Evolutionary conservation across 2,329 filamentous ascomycete species (phyloP), one percentile per base, ranked within the genome.

Genomic region (Talaromyces islandicus): DNA sequence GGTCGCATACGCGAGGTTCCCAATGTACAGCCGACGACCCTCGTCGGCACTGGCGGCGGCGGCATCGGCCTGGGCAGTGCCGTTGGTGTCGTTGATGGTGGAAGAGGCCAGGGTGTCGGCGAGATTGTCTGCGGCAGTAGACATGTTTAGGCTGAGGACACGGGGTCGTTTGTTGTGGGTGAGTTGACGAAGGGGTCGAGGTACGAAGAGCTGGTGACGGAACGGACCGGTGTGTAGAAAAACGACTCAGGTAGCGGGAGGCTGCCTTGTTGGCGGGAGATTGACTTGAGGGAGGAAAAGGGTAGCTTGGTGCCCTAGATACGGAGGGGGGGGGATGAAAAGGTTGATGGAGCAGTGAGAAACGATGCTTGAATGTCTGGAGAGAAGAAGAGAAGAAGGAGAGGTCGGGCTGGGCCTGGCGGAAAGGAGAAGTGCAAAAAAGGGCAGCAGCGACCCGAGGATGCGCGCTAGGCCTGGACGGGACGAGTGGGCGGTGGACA

Each of bases 1-100:
- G 88, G 94, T 97, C 88, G 93, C 92, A 81, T 99, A 99, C 75
- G 94, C 94, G 87, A 99, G 90, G 86, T 99, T 99, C 85, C 94
- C 94, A 84, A 99, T 97, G 84, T 99, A 99, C 74, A 99, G 89
- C 83, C 94, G 91, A 84, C 94, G 91, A 80, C 94, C 93, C 85
- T 99, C 94, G 80, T 93, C 92, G 80, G 94, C 94, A 83, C 92
- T 96, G 81, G 92, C 91, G 79, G 94, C 88, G 76, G 94, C 92
- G 78, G 92, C 92, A 79, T 96, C 92, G 77, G 91, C 89, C 81
- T 89, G 85, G 72, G 88, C 83, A 80, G 81, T 75, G 69, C 82
- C 83, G 74, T 79, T 81, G 69, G 73, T 73, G 67, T 87, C 83
- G 75, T 82, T 80, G 77, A 88, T 77, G 75, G 81, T 81, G 78